Evolutionary conservation across 2,329 filamentous ascomycete genomes (phyloP).

Genomic region (Neonectria sp.): DNA sequence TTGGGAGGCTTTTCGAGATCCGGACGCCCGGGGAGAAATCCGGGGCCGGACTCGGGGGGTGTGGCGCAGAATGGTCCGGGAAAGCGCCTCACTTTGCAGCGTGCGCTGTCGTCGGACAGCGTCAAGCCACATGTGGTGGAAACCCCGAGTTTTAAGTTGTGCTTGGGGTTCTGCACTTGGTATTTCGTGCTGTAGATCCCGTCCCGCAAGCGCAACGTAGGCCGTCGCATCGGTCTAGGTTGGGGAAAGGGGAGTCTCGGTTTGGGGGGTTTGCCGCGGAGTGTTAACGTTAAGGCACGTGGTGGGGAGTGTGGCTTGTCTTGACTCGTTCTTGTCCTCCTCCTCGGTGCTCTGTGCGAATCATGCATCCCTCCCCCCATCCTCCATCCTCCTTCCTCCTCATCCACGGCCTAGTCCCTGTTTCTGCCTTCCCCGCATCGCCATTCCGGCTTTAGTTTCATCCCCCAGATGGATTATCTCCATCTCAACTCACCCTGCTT

Average conservation of each 20-base stretch:
- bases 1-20: constrained; percentile 11
- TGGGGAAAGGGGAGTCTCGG: background rate
- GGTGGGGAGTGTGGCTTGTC: constrained; percentile 2
- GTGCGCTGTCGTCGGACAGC: background rate
- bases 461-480: background rate
- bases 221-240: background rate
- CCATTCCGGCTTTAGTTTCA: constrained; percentile 11
- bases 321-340: background rate
- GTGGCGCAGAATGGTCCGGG: background rate
- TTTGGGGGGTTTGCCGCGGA: background rate
- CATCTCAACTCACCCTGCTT: constrained; percentile 4
- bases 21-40: constrained; percentile 9
- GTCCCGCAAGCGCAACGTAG: no score
- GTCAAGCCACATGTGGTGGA: background rate
- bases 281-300: background rate
- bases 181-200: background rate
- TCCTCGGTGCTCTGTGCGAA: background rate
- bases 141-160: background rate
- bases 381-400: background rate
- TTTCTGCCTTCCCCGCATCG: constrained; percentile 11
- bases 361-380: background rate
- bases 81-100: background rate
- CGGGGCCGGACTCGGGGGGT: background rate
- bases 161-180: background rate
- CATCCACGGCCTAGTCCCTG: background rate